Conservation (phyloP, 2,329 filamentous ascomycete genomes). For the Sporothrix variecibatus region DNA sequence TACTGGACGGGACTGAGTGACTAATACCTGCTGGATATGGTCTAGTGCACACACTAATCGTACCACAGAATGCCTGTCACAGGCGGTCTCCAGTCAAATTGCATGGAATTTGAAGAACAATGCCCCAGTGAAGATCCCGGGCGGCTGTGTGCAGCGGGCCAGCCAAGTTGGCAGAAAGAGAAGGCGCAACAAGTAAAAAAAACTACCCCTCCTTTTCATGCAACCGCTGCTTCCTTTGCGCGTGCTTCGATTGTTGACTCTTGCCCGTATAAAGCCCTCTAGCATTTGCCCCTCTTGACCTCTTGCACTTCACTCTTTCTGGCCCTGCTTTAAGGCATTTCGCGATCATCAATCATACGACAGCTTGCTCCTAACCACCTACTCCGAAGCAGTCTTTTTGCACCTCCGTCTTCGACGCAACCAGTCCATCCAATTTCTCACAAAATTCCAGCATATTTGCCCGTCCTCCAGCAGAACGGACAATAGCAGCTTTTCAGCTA, state of each 20-base stretch:
- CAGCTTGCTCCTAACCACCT: neutral
- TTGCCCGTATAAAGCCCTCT: neutral
- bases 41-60: neutral
- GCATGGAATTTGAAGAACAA: conserved; percentile 2
- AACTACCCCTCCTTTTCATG: conserved; percentile 26
- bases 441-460: neutral
- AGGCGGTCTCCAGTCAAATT: neutral
- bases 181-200: conserved; percentile 15
- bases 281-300: conserved; percentile 8
- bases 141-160: neutral
- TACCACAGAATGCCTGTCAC: neutral
- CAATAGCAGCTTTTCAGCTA: neutral
- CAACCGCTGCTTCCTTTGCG: neutral
- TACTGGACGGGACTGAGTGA: neutral
- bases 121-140: neutral
- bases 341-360: neutral
- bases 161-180: conserved; percentile 1
- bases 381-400: neutral
- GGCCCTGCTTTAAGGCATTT: neutral
- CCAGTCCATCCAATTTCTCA: too few relatives aligned
- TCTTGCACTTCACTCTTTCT: neutral
- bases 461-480: neutral
- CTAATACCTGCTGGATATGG: neutral
- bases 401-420: neutral
- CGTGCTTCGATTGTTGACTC: conserved; percentile 8